Conservation (phyloP, 306 rosid species). For the Parietaria judaica region DNA sequence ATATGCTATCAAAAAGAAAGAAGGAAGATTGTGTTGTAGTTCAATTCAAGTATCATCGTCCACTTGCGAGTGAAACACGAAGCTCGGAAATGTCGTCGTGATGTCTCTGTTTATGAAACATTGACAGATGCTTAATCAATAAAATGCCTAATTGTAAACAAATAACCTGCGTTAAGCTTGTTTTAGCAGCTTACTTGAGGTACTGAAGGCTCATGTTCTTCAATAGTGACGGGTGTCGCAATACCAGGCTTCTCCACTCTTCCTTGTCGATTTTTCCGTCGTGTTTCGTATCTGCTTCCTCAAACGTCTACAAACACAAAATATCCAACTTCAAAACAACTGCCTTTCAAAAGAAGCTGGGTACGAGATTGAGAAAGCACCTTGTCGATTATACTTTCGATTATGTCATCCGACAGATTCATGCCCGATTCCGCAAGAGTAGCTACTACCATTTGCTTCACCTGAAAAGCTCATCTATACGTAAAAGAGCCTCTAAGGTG, state of each 20-base stretch:
- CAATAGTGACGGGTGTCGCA: constrained; percentile 90
- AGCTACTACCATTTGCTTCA: constrained; percentile 99
- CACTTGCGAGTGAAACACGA: constrained; percentile 90
- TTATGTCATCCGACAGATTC: constrained; percentile 93
- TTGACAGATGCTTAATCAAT: no score
- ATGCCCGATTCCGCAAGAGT: constrained; percentile 98
- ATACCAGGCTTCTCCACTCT: constrained; percentile 93
- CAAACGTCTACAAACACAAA: constrained; percentile 59
- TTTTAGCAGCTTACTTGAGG: constrained; percentile 63
- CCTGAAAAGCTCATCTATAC: constrained; percentile 31
- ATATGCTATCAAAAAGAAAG: no score
- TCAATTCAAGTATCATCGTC: constrained; percentile 84
- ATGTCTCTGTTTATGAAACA: constrained; percentile 52
- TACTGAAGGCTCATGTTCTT: constrained; percentile 98
- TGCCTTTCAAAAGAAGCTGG: not conserved
- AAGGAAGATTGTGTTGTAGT: no score
- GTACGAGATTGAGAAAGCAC: constrained; percentile 28
- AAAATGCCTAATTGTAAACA: no score
- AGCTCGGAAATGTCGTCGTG: constrained; percentile 92
- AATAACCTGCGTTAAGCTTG: not conserved
- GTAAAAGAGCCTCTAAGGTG: constrained; percentile 1
- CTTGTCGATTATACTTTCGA: constrained; percentile 98
- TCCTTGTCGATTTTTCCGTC: constrained; percentile 98
- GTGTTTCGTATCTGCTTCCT: constrained; percentile 97
- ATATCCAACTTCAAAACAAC: not conserved